Conservation (phyloP, 805 yeast species). For the Yarrowia divulgata region DNA sequence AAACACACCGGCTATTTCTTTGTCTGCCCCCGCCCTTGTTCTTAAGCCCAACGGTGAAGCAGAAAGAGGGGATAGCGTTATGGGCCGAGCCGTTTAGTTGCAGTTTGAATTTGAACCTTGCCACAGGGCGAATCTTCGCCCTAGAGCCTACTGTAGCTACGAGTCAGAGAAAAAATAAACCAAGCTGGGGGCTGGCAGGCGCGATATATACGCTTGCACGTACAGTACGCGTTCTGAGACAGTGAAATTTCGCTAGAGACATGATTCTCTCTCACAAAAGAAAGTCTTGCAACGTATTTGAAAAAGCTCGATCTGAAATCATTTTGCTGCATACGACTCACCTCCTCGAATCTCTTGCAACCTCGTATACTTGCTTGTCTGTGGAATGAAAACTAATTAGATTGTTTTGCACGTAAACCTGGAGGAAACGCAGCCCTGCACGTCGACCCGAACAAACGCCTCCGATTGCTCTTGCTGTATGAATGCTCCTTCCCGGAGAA, state of each 20-base stretch:
- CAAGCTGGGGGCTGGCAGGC: background rate
- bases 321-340: too few species aligned
- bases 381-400: background rate
- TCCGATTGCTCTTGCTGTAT: background rate
- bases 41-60: constrained; percentile 38
- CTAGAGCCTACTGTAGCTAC: background rate
- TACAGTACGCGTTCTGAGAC: constrained; percentile 17
- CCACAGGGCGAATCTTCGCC: background rate
- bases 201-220: constrained; percentile 5
- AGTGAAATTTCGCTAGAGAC: background rate
- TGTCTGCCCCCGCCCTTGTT: constrained; percentile 2
- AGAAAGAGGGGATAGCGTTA: constrained; percentile 37
- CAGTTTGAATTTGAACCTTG: constrained; percentile 28
- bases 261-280: too few species aligned
- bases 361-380: background rate
- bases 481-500: background rate
- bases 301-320: too few species aligned
- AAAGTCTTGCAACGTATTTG: too few species aligned
- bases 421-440: background rate
- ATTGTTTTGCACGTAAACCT: background rate
- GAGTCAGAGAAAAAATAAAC: constrained; percentile 6
- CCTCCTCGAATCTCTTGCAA: too few species aligned
- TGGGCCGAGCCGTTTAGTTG: constrained; percentile 37
- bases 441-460: too few species aligned
- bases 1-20: constrained; percentile 24